A percentile compares a stretch with the other conserved stretches of the same genome.
Conservation (phyloP, 2,329 filamentous ascomycete genomes). For the Scopulariopsis brevicaulis region DNA sequence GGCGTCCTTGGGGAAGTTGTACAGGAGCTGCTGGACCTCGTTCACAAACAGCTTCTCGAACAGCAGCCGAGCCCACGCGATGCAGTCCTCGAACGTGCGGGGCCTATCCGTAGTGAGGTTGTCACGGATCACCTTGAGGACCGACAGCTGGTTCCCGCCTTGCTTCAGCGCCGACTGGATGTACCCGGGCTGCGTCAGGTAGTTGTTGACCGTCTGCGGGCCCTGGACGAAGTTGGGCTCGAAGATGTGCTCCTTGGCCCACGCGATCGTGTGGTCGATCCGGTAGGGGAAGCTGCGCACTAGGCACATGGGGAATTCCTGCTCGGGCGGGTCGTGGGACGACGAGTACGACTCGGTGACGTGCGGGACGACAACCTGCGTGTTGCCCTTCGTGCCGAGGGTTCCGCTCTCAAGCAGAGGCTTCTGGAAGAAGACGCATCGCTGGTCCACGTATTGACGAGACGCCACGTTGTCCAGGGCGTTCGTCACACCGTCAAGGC, state of each 20-base stretch:
- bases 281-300: slow-evolving; percentile 94
- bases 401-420: slow-evolving; percentile 93
- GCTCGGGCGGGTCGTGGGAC: slow-evolving; percentile 94
- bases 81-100: slow-evolving; percentile 87
- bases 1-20: slow-evolving; percentile 95
- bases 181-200: slow-evolving; percentile 85
- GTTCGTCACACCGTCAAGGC: slow-evolving; percentile 86
- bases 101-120: slow-evolving; percentile 89
- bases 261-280: slow-evolving; percentile 98
- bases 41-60: slow-evolving; percentile 98
- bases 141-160: slow-evolving; percentile 89
- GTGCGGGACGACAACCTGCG: slow-evolving; percentile 83
- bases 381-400: slow-evolving; percentile 97
- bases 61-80: slow-evolving; percentile 84
- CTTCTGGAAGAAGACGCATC: slow-evolving; percentile 98
- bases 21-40: slow-evolving; percentile 86
- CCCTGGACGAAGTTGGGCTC: slow-evolving; percentile 89
- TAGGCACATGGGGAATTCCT: slow-evolving; percentile 98
- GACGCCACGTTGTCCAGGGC: slow-evolving; percentile 96
- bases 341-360: slow-evolving; percentile 92
- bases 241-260: slow-evolving; percentile 85
- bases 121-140: slow-evolving; percentile 79
- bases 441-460: slow-evolving; percentile 87
- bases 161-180: slow-evolving; percentile 80
- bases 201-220: slow-evolving; percentile 87